Conservation (phyloP, 2,329 filamentous ascomycete genomes). For the Rutstroemia sp. region DNA sequence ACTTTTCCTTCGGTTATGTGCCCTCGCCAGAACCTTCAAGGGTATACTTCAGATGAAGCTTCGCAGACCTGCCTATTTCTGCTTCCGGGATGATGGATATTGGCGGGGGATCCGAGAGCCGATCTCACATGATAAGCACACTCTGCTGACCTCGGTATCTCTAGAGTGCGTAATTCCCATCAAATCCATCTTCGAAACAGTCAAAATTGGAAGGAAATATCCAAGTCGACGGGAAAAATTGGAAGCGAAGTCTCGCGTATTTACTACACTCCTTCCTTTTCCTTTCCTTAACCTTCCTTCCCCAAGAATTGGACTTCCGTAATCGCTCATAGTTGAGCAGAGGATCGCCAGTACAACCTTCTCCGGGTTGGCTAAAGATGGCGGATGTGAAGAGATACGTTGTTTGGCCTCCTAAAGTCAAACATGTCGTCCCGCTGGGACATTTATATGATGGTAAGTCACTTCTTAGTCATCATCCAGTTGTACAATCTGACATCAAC, state of each 20-base stretch:
- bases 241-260: not conserved
- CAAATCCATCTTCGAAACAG: not conserved
- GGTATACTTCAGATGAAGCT: too few relatives aligned
- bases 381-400: not conserved
- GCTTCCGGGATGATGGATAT: too few relatives aligned
- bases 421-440: slow-evolving; percentile 9
- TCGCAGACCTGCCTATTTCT: too few relatives aligned
- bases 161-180: not conserved
- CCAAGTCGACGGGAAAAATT: not conserved
- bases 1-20: too few relatives aligned
- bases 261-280: not conserved
- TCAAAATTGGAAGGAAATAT: not conserved
- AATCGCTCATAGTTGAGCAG: too few relatives aligned
- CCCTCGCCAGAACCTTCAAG: too few relatives aligned
- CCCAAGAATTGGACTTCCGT: not conserved
- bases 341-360: not conserved
- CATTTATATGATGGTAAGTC: slow-evolving; percentile 14
- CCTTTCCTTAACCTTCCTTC: not conserved
- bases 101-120: too few relatives aligned
- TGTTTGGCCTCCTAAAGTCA: slow-evolving; percentile 5
- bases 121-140: not conserved
- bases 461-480: not conserved
- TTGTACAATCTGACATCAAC: not conserved
- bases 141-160: not conserved
- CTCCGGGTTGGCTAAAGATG: not conserved